Evolutionary conservation across 345 rosid genomes (phyloP).

Genomic region (Limnanthes douglasii): DNA sequence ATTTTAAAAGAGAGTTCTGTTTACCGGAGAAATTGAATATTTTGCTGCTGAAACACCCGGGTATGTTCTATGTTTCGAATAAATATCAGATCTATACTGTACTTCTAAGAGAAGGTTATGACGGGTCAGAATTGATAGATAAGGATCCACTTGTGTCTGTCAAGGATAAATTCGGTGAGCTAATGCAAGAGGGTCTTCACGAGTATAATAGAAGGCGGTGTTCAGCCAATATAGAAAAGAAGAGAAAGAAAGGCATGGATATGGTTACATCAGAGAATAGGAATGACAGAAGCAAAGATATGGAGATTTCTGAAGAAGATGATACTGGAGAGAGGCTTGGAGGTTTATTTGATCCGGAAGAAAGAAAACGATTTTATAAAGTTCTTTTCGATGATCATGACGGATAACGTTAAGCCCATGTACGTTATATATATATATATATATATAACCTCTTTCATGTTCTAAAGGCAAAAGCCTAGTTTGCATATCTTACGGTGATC

Average conservation of each 20-base stretch:
- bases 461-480: no score
- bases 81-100: constrained; percentile 80
- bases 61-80: constrained; percentile 69
- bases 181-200: constrained; percentile 85
- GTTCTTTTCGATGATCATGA: constrained; percentile 63
- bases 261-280: constrained; percentile 18
- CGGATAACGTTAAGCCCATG: no score
- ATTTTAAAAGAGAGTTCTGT: constrained; percentile 72
- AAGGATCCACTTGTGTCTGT: constrained; percentile 68
- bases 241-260: constrained; percentile 36
- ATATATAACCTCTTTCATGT: no score
- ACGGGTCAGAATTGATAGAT: constrained; percentile 53
- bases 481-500: no score
- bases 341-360: constrained; percentile 67
- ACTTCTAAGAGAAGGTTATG: constrained; percentile 68
- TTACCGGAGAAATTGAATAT: constrained; percentile 64
- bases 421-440: no score
- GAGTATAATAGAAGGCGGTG: constrained; percentile 47
- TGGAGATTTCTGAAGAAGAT: constrained; percentile 29
- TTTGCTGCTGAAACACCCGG: constrained; percentile 66
- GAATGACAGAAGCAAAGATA: constrained; percentile 12
- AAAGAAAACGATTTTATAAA: constrained; percentile 69
- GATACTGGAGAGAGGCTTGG: constrained; percentile 24
- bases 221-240: constrained; percentile 48
- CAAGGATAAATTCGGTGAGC: constrained; percentile 76